Percentiles rank a stretch among this genome's conserved stretches.
Evolutionary conservation across 1,284 basidiomycete genomes (phyloP).

Genomic region (Microbotryum violaceum): DNA sequence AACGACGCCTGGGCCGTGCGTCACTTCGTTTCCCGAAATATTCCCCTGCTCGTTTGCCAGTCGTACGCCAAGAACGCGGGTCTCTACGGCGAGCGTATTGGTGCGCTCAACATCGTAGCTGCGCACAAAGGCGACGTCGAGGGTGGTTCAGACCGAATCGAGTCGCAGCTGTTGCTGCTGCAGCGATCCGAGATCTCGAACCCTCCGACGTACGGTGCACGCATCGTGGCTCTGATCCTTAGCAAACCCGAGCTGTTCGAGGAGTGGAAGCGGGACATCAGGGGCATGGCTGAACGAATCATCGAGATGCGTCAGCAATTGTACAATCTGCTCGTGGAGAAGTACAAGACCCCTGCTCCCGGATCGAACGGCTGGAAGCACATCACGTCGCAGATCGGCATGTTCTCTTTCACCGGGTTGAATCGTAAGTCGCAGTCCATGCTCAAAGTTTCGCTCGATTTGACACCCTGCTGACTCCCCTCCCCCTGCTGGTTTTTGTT

Average conservation of each 20-base stretch:
- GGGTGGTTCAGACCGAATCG: constrained; percentile 63
- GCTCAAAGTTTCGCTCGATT: constrained; percentile 21
- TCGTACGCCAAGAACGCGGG: constrained; percentile 96
- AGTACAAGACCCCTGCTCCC: constrained; percentile 67
- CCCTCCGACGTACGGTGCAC: constrained; percentile 80
- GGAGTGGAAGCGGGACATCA: constrained; percentile 84
- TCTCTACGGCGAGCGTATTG: constrained; percentile 82
- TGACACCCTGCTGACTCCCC: background rate
- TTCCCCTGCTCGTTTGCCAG: constrained; percentile 84
- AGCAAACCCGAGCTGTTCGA: constrained; percentile 63
- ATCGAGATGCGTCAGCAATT: constrained; percentile 82
- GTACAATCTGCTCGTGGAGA: constrained; percentile 65
- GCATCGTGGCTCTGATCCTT: constrained; percentile 71
- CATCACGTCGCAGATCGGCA: constrained; percentile 79
- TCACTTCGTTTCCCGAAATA: constrained; percentile 67
- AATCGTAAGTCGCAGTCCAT: constrained; percentile 26
- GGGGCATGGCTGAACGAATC: constrained; percentile 85
- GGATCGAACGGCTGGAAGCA: constrained; percentile 70
- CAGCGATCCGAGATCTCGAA: constrained; percentile 89
- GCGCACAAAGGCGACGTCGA: constrained; percentile 43
- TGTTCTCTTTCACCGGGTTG: constrained; percentile 52
- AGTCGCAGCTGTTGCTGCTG: constrained; percentile 77
- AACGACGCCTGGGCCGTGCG: constrained; percentile 91
- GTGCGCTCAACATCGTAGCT: constrained; percentile 67
- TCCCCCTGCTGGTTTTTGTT: background rate